Base-by-base conservation (phyloP, 129 eudicot genomes). In the Erigeron canadensis region DNA sequence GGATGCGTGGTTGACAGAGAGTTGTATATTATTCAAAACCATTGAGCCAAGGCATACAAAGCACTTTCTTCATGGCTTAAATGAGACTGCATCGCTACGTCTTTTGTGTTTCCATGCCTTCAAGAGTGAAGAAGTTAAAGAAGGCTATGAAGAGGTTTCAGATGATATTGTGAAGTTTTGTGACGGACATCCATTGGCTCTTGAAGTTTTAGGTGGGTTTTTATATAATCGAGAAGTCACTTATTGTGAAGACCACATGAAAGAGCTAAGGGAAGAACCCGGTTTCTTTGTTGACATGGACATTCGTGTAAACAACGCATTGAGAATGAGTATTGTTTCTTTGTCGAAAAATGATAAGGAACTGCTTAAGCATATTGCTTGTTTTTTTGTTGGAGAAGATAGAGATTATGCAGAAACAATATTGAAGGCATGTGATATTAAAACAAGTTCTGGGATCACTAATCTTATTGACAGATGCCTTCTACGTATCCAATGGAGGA, bases 391-490 rank as follows among this genome's bases (percentile, higher is more conserved):
- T 22, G 41, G 63, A 11, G 22, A 19, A 2, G 41, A 58, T 22
- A 58, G 41, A 58, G 17, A 58, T 58, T 2, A 3, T 58, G 3
- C 40, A 0, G 41, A 58, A 58, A 58, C 38, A 22, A 23, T 58
- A 22, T 58, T 58, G 22, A 22, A 19, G 15, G 63, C 63, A 58
- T 58, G 63, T 23, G 2, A 22, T 3, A 23, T 58, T 10, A 58
- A 58, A 2, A 18, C 63, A 22, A 21, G 2, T 9, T 2, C 16
- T 58, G 63, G 41, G 63, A 58, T 58, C 40, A 58, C 8, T 10
- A 4, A 58, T 22, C 63, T 58, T n/a, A 22, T 22, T 22, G 17
- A 23, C 40, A 58, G 62, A 56, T 56, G 62, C 62, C 62, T 55
- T 55, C 61, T 55, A 16, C 9, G 5, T 55, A 55, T 55, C 19